Percentiles rank a stretch among this genome's conserved stretches.
These are phyloP conservation scores for Chlorophyllum brunneum DNA, from an alignment of 768 basidiomycete genomes.

Conservation along the genomic window DNA sequence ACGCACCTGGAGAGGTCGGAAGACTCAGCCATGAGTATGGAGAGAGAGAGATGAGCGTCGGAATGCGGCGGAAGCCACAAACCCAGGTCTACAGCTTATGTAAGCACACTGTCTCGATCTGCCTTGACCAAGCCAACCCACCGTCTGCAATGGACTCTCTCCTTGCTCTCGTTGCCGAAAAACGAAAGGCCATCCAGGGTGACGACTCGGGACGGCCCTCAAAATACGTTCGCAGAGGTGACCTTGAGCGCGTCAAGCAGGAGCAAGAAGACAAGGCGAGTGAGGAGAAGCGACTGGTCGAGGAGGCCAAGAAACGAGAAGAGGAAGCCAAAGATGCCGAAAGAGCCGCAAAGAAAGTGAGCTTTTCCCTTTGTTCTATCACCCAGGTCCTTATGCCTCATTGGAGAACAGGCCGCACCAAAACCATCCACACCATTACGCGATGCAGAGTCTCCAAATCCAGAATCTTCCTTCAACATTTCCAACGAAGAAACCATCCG, in stretches of 20 bases:
- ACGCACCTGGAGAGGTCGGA: conserved; percentile 52
- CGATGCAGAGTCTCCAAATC: conserved; percentile 38
- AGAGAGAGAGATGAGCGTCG: conserved; percentile 21
- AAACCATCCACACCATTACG: conserved; percentile 40
- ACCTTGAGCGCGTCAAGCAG: conserved; percentile 72
- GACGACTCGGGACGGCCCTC: conserved; percentile 50
- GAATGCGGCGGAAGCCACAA: conserved; percentile 37
- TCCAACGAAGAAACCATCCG: conserved; percentile 91
- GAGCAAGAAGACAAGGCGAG: conserved; percentile 37
- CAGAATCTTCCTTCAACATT: conserved; percentile 73
- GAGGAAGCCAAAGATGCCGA: conserved; percentile 23
- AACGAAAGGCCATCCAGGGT: conserved; percentile 75
- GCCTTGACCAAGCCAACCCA: conserved; percentile 1
- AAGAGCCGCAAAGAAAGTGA: conserved; percentile 39
- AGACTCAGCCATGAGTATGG: conserved; percentile 17
- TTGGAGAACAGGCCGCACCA: conserved; percentile 45
- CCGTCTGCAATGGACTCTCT: conserved; percentile 73
- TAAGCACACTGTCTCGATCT: conserved; percentile 25
- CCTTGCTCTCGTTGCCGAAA: conserved; percentile 82
- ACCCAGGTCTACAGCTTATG: conserved; percentile 26
- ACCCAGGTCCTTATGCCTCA: conserved; percentile 29
- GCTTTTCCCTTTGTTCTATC: conserved; percentile 18
- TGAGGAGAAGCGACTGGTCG: conserved; percentile 30
- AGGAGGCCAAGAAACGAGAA: conserved; percentile 27
- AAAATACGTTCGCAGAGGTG: conserved; percentile 90